phyloP scores from a whole-genome alignment of 2,329 filamentous ascomycete species.

The Orbilia blumenaviensis region DNA sequence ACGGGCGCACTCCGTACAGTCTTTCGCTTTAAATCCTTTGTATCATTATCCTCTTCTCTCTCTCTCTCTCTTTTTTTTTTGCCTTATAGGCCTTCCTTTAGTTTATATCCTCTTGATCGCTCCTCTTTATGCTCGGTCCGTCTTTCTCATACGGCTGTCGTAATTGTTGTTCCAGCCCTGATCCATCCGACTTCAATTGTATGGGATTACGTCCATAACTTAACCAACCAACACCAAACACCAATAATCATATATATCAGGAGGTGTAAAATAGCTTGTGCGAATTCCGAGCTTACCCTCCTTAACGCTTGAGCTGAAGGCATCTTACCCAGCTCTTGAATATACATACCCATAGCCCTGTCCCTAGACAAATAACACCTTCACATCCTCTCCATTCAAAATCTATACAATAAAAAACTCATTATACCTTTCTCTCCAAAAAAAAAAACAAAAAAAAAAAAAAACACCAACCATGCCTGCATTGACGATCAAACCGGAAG shows the following conservation, averaged over 20 bases:
- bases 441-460: not conserved
- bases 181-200: not conserved
- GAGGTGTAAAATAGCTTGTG: constrained; percentile 37
- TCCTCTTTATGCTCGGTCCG: not conserved
- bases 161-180: constrained; percentile 35
- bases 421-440: too few relatives aligned
- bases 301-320: constrained; percentile 24
- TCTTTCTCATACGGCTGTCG: constrained; percentile 33
- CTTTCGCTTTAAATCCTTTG: constrained; percentile 42
- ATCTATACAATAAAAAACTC: not conserved
- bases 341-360: too few relatives aligned
- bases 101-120: not conserved
- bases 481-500: constrained; percentile 3
- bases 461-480: constrained; percentile 18
- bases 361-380: too few relatives aligned
- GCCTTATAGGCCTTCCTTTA: not conserved
- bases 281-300: constrained; percentile 42
- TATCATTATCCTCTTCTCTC: not conserved
- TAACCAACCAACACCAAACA: too few relatives aligned
- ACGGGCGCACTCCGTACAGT: constrained; percentile 38
- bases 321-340: constrained; percentile 29
- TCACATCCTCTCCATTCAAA: not conserved
- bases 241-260: too few relatives aligned
- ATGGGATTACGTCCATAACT: not conserved
- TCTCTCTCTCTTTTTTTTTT: too few relatives aligned